Evolutionary conservation across 1,139 yeast genomes (phyloP).

Genomic region (Yamadazyma diddensiae): DNA sequence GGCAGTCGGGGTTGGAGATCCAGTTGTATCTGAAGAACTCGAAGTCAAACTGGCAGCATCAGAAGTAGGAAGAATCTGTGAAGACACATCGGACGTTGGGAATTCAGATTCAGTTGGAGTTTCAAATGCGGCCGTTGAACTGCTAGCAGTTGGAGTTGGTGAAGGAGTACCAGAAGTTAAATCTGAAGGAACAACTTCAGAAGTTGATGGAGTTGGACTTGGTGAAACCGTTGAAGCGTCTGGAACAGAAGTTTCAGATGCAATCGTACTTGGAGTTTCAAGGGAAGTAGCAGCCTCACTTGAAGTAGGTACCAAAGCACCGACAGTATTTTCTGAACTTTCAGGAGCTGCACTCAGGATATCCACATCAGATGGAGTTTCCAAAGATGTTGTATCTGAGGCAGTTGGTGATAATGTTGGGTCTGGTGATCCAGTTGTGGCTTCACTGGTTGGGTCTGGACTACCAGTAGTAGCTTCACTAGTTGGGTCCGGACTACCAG

Average conservation of each 20-base stretch:
- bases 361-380: conserved; percentile 1
- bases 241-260: conserved; percentile 2
- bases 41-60: no score
- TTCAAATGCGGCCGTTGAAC: conserved; percentile 1
- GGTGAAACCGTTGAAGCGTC: conserved; percentile 1
- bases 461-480: not conserved
- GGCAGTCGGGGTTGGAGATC: not conserved
- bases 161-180: conserved; percentile 3
- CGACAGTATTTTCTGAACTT: conserved; percentile 1
- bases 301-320: conserved; percentile 1
- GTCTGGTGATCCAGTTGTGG: conserved; percentile 3
- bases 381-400: not conserved
- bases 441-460: not conserved
- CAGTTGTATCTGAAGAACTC: no score
- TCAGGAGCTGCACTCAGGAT: not conserved
- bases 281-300: conserved; percentile 3
- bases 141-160: conserved; percentile 1
- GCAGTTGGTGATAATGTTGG: not conserved
- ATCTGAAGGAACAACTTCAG: not conserved
- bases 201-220: conserved; percentile 1
- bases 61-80: no score
- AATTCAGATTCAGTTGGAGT: conserved; percentile 2
- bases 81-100: no score
- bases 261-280: conserved; percentile 3
- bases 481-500: not conserved